Percentiles rank a stretch among this genome's conserved stretches.
phyloP scores from a whole-genome alignment of 2,329 filamentous ascomycete species.

The Ceratocystis huliohia region DNA sequence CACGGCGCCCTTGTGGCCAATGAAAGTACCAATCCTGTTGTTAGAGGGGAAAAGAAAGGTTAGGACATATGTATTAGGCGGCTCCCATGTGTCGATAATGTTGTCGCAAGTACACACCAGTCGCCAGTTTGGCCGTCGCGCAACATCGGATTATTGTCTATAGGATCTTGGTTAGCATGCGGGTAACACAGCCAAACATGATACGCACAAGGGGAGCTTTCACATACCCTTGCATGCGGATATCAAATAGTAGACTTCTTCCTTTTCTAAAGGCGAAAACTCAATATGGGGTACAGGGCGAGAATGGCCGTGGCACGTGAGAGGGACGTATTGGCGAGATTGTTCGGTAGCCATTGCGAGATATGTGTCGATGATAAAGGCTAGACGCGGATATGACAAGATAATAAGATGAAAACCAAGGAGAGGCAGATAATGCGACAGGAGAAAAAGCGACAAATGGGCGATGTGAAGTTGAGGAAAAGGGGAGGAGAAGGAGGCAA shows the following conservation, averaged over 20 bases:
- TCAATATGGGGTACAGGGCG: constrained; percentile 81
- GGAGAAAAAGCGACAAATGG: not conserved
- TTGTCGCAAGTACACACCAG: constrained; percentile 44
- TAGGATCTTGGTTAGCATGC: constrained; percentile 10
- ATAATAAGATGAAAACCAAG: not conserved
- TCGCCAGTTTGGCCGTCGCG: constrained; percentile 91
- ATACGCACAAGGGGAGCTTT: constrained; percentile 4
- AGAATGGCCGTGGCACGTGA: constrained; percentile 91
- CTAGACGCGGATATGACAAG: not conserved
- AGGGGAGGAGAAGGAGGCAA: not conserved
- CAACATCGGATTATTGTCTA: constrained; percentile 97
- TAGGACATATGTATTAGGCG: not conserved
- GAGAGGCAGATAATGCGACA: not conserved
- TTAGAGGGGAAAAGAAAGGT: not conserved
- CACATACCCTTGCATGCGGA: constrained; percentile 74
- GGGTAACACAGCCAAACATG: constrained; percentile 16
- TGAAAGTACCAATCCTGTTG: constrained; percentile 88
- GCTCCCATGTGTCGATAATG: not conserved
- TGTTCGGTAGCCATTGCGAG: constrained; percentile 24
- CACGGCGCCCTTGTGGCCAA: constrained; percentile 95
- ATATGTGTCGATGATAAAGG: not conserved
- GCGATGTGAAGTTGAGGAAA: not conserved
- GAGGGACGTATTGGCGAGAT: constrained; percentile 56
- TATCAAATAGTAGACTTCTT: constrained; percentile 80
- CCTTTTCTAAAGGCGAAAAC: constrained; percentile 73